phyloP scores from a whole-genome alignment of 2,329 filamentous ascomycete genomes.

The Hysterium pulicare region DNA sequence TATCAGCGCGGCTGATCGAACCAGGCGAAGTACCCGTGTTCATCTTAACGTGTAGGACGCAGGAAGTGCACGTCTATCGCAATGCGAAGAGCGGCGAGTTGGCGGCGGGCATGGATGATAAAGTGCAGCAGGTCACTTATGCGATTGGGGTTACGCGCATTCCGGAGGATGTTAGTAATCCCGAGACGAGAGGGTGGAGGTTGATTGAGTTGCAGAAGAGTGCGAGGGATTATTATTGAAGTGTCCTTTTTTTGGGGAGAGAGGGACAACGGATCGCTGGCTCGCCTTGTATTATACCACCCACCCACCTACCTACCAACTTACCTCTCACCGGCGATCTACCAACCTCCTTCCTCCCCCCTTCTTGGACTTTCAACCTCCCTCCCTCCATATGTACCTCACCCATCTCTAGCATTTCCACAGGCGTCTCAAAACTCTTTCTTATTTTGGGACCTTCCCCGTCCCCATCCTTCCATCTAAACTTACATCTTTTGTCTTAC shows the following conservation, averaged over 20 bases:
- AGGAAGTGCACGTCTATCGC: conserved; percentile 95
- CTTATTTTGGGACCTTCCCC: conserved; percentile 5
- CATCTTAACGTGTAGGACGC: conserved; percentile 92
- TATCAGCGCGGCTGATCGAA: conserved; percentile 75
- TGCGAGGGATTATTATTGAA: conserved; percentile 84
- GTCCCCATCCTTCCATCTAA: conserved; percentile 22
- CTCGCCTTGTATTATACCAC: conserved; percentile 9
- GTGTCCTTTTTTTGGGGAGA: too few species aligned
- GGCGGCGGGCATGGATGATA: conserved; percentile 96
- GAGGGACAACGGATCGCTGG: too few species aligned
- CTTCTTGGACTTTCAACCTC: background rate
- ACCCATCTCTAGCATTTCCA: background rate
- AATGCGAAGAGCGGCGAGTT: conserved; percentile 87
- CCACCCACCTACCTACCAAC: background rate
- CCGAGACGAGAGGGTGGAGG: conserved; percentile 94
- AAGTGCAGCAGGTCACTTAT: conserved; percentile 96
- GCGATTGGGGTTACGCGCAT: conserved; percentile 93
- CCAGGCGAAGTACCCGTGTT: conserved; percentile 91
- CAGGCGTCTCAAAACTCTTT: background rate
- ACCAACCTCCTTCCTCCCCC: background rate
- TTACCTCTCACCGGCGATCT: background rate
- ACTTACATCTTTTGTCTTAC: conserved; percentile 3
- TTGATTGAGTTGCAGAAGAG: conserved; percentile 99
- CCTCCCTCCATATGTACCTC: background rate
- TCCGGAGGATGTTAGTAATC: conserved; percentile 93